Evolutionary conservation across 2,329 filamentous ascomycete genomes (phyloP).

Genomic region (Huntiella omanensis): DNA sequence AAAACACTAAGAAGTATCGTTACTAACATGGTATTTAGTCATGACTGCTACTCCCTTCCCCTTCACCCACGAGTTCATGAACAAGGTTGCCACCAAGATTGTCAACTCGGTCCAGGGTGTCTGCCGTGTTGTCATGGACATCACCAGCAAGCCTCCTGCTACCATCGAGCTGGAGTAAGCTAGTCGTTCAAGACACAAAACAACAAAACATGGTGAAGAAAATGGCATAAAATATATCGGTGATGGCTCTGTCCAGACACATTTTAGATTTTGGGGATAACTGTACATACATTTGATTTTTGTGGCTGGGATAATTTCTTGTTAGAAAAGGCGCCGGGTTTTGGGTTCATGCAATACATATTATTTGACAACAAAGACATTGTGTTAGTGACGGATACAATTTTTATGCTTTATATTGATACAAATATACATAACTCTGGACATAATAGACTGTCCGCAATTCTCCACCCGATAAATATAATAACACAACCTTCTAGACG

Average conservation of each 20-base stretch:
- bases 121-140: conserved; percentile 19
- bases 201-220: background rate
- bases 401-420: too few species aligned
- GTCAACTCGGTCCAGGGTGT: conserved; percentile 42
- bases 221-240: too few species aligned
- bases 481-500: too few species aligned
- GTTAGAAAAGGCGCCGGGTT: background rate
- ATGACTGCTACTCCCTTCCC: conserved; percentile 58
- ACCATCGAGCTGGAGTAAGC: conserved; percentile 59
- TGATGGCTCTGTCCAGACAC: too few species aligned
- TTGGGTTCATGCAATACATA: background rate
- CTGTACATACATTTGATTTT: background rate
- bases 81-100: conserved; percentile 46
- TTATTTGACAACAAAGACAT: background rate
- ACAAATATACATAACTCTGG: too few species aligned
- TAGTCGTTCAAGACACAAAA: background rate
- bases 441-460: too few species aligned
- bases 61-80: conserved; percentile 46
- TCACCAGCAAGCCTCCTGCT: conserved; percentile 46
- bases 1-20: background rate
- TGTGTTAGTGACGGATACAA: too few species aligned
- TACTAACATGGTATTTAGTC: conserved; percentile 18
- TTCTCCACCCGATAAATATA: too few species aligned
- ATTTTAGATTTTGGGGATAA: too few species aligned
- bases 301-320: background rate